Percentiles rank a stretch among this genome's conserved stretches.
These are phyloP conservation scores for Colletotrichum salicis DNA, from an alignment of 2,329 filamentous ascomycete species.

Conservation along the genomic window DNA sequence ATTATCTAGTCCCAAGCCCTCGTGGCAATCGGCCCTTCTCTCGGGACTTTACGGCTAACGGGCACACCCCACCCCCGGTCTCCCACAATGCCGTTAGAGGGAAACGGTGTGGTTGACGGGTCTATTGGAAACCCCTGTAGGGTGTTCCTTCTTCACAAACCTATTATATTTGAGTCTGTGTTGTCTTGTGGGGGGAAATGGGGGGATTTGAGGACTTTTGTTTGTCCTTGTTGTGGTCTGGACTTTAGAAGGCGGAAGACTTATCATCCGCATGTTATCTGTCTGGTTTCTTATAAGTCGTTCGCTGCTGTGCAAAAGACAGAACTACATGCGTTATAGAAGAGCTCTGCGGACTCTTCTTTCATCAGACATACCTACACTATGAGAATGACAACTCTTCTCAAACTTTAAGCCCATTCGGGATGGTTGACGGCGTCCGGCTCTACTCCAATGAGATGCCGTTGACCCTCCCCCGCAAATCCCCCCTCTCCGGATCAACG, in stretches of 20 bases:
- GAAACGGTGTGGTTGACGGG: conserved; percentile 4
- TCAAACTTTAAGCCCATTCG: neutral
- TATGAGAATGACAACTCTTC: neutral
- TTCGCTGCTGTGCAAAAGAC: neutral
- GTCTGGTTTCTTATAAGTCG: neutral
- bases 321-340: neutral
- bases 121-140: neutral
- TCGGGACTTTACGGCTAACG: conserved; percentile 31
- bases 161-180: neutral
- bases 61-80: neutral
- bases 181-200: neutral
- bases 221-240: neutral
- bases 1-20: conserved; percentile 30
- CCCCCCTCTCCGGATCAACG: neutral
- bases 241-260: neutral
- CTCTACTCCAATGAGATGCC: neutral
- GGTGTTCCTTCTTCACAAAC: neutral
- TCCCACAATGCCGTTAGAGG: conserved; percentile 28
- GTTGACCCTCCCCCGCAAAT: conserved; percentile 12
- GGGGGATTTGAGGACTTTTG: neutral
- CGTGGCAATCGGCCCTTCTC: conserved; percentile 34
- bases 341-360: neutral
- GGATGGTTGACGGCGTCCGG: neutral
- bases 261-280: neutral
- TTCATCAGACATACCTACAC: neutral